phyloP scores from a whole-genome alignment of 306 rosid species.

The Dryas octopetala region DNA sequence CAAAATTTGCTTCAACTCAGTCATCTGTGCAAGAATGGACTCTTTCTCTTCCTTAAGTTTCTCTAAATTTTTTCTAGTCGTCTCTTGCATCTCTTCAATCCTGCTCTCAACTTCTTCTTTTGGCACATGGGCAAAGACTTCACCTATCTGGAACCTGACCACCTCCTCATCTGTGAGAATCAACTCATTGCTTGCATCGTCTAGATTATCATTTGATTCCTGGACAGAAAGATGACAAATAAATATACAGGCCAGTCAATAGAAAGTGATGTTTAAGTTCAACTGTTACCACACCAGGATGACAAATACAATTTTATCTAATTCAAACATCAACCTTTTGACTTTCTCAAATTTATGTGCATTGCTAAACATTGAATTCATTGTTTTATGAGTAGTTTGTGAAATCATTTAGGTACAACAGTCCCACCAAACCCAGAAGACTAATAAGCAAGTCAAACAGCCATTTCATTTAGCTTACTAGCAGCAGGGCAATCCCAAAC shows the following conservation, averaged over 20 bases:
- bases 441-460: not conserved
- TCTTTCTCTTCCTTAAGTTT: constrained; percentile 73
- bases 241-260: not conserved
- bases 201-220: constrained; percentile 86
- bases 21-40: constrained; percentile 72
- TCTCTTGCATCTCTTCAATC: constrained; percentile 75
- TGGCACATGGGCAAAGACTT: constrained; percentile 86
- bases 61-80: constrained; percentile 60
- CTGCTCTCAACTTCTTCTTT: constrained; percentile 83
- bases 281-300: not conserved
- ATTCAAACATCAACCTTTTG: not conserved
- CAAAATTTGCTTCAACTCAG: constrained; percentile 72
- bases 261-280: not conserved
- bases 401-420: not conserved
- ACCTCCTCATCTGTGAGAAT: constrained; percentile 89
- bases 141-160: constrained; percentile 86
- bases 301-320: not conserved
- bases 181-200: constrained; percentile 89
- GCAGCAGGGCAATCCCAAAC: not conserved
- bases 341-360: not conserved
- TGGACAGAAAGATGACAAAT: not conserved
- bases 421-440: not conserved
- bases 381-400: not conserved
- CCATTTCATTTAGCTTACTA: not conserved
- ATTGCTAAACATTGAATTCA: not conserved